These are phyloP conservation scores for Curvularia sp. DNA, from an alignment of 2,329 filamentous ascomycete species.

Conservation along the genomic window DNA sequence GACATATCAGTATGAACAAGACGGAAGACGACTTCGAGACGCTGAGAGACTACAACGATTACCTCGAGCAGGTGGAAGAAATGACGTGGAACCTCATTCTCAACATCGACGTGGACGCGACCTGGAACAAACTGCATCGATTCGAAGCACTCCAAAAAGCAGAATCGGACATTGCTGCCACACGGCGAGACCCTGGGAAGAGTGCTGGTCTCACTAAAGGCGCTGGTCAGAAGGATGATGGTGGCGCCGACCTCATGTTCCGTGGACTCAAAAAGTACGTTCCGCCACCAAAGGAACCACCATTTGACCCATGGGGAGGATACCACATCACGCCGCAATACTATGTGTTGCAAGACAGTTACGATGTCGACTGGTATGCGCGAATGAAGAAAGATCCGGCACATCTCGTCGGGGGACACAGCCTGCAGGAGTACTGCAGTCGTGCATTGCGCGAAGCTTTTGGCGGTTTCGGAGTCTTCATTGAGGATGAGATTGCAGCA, in stretches of 20 bases:
- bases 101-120: conserved; percentile 71
- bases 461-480: conserved; percentile 83
- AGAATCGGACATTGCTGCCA: conserved; percentile 55
- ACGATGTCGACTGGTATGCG: conserved; percentile 78
- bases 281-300: conserved; percentile 69
- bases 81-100: conserved; percentile 88
- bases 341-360: conserved; percentile 72
- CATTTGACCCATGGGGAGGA: conserved; percentile 90
- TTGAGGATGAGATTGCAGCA: conserved; percentile 72
- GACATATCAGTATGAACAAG: conserved; percentile 75
- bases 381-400: conserved; percentile 69
- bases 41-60: conserved; percentile 86
- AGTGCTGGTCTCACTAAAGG: conserved; percentile 67
- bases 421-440: conserved; percentile 79
- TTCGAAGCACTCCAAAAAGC: conserved; percentile 78
- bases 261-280: conserved; percentile 76
- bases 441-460: conserved; percentile 88
- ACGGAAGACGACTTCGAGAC: conserved; percentile 89
- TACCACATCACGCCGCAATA: conserved; percentile 70
- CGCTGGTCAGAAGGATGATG: conserved; percentile 36
- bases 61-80: conserved; percentile 90
- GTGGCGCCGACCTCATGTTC: conserved; percentile 64
- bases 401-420: conserved; percentile 81
- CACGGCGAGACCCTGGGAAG: conserved; percentile 44
- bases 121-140: conserved; percentile 64